These are phyloP conservation scores for Rhodotorula babjevae DNA, from an alignment of 768 basidiomycete genomes.

Conservation along the genomic window DNA sequence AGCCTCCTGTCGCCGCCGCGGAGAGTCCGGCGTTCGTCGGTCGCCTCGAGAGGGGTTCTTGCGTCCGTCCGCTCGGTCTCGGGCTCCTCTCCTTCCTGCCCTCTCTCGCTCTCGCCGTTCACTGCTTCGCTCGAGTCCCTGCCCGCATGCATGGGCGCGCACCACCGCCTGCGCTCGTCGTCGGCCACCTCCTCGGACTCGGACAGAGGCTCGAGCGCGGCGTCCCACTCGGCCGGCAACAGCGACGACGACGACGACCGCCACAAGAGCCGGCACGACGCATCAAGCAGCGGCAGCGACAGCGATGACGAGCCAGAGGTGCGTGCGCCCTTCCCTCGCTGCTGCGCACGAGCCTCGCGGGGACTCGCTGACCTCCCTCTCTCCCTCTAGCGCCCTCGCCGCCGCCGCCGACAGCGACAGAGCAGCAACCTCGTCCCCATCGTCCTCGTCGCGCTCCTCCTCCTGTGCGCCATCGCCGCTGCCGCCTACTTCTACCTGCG, in stretches of 20 bases:
- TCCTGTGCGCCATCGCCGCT: not conserved
- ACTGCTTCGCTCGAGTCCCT: not conserved
- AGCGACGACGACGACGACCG: not conserved
- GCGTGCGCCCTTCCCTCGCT: too few species aligned
- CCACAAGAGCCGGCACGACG: too few species aligned
- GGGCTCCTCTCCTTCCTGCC: not conserved
- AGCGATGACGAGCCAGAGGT: too few species aligned
- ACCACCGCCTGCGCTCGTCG: not conserved
- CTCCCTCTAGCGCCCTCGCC: too few species aligned
- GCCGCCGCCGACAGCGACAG: not conserved
- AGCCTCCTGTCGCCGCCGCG: too few species aligned
- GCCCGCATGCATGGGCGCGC: not conserved
- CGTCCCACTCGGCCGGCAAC: not conserved
- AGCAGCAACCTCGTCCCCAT: not conserved
- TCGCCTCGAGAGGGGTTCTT: not conserved
- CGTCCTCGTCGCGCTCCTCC: not conserved
- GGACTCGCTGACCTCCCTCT: not conserved
- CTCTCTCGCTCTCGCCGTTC: not conserved
- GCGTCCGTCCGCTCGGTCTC: not conserved
- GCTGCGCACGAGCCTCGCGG: too few species aligned
- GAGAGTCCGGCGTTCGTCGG: too few species aligned
- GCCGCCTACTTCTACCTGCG: slow-evolving; percentile 8
- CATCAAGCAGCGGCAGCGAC: too few species aligned
- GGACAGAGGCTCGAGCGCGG: not conserved
- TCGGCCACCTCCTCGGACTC: not conserved